Base-by-base conservation (phyloP, 2,329 filamentous ascomycete species). In the Albophoma yamanashiensis region DNA sequence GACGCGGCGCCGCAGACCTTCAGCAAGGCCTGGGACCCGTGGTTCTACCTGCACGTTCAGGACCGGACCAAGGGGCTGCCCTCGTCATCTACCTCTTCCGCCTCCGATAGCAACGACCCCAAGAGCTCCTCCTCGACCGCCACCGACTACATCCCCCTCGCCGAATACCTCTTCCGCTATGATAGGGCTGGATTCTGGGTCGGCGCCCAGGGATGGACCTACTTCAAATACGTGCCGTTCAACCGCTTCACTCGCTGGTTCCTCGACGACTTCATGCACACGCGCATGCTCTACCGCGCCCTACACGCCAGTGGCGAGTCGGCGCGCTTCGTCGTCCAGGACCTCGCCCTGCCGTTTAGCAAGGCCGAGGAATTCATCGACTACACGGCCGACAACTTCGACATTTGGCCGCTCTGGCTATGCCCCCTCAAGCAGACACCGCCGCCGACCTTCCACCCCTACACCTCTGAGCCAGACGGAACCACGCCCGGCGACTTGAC, bases 151-250 rank as follows among this genome's bases (percentile, higher is more conserved):
- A 81, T 90, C 47, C 87, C 88, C 0, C 74, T 90, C 4, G 82
- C 83, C 45, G 87, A 90, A 69, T 91, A 91, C 70, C 83, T 90
- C 64, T 91, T 91, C 78, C 82, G 88, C 57, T 91, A 91, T 75
- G 88, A 91, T 72, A 82, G 88, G 53, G 88, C 86, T 58, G 86
- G 85, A 17, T 91, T 91, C 78, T 91, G 88, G 88, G 86, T 89
- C 43, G 87, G 85, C 52, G 74, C 76, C 8, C 81, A 82, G 17
- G 86, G 84, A 3, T 90, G 88, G 70, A 76, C 79, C 47, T 90
- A 89, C 76, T 89, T 89, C 77, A 72, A 71, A 55, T 75, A 78
- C 50, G 80, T 85, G 2, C 87, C 87, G 7, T 89, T 89, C 73
- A 88, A 79, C 66, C 76, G 77, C 60, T 79, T 82, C 70, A 87